A percentile compares a stretch with the other conserved stretches of the same genome.
Evolutionary conservation across 1,139 yeast species (phyloP).

Genomic region (Yamadazyma siamensis): DNA sequence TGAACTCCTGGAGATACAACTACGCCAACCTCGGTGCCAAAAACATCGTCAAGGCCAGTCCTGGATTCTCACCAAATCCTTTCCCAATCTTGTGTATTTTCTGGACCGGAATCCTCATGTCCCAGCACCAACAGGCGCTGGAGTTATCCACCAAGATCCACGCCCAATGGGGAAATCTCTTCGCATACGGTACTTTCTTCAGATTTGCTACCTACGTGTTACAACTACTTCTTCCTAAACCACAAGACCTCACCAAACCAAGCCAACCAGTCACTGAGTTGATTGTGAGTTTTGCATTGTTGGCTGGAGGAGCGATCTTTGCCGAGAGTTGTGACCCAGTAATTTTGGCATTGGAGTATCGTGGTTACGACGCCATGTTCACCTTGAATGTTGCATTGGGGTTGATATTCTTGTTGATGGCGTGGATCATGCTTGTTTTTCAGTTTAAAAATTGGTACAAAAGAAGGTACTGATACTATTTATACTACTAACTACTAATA

Average conservation of each 20-base stretch:
- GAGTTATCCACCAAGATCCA: constrained; percentile 74
- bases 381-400: constrained; percentile 86
- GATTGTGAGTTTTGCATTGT: constrained; percentile 68
- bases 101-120: constrained; percentile 98
- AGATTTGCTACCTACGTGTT: constrained; percentile 67
- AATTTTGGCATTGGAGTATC: constrained; percentile 75
- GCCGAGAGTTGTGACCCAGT: constrained; percentile 90
- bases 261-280: constrained; percentile 77
- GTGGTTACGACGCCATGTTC: constrained; percentile 88
- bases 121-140: constrained; percentile 87
- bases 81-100: constrained; percentile 90
- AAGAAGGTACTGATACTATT: constrained; percentile 2
- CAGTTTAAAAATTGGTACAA: constrained; percentile 57
- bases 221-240: constrained; percentile 50
- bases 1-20: constrained; percentile 46
- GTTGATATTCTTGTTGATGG: constrained; percentile 73
- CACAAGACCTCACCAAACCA: constrained; percentile 37
- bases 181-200: constrained; percentile 74
- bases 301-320: constrained; percentile 87
- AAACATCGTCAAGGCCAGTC: constrained; percentile 43
- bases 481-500: background rate
- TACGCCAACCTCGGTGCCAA: constrained; percentile 22
- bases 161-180: constrained; percentile 85
- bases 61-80: constrained; percentile 84
- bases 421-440: constrained; percentile 78